A percentile compares a stretch with the other conserved stretches of the same genome.
Evolutionary conservation across 2,329 filamentous ascomycete genomes (phyloP).

Genomic region (Diatrype stigma): DNA sequence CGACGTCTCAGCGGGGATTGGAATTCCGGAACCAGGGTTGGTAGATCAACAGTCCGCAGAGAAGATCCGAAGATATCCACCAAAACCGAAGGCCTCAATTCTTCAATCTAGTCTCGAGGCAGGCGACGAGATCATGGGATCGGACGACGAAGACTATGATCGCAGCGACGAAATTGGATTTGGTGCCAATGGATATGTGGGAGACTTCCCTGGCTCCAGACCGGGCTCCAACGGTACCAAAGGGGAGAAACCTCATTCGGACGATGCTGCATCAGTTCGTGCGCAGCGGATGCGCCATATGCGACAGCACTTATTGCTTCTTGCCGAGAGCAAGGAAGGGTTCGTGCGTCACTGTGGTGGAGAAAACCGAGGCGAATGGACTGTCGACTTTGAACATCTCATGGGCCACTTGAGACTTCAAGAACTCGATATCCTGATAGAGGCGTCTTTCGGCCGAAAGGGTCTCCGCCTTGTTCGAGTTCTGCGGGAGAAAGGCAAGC

Average conservation of each 20-base stretch:
- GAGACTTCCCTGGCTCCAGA: slow-evolving; percentile 4
- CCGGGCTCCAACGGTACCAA: slow-evolving; percentile 21
- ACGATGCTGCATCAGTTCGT: slow-evolving; percentile 37
- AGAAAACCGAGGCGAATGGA: slow-evolving; percentile 69
- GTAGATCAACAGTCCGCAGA: slow-evolving; percentile 43
- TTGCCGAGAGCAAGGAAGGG: slow-evolving; percentile 63
- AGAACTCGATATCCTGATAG: slow-evolving; percentile 79
- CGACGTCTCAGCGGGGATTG: slow-evolving; percentile 54
- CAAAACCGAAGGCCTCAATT: slow-evolving; percentile 20
- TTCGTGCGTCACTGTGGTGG: slow-evolving; percentile 67
- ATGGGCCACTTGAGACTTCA: slow-evolving; percentile 66
- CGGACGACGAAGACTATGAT: slow-evolving; percentile 33
- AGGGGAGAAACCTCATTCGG: slow-evolving; percentile 37
- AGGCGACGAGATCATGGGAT: slow-evolving; percentile 24
- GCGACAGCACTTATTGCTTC: slow-evolving; percentile 68
- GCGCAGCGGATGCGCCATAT: slow-evolving; percentile 54
- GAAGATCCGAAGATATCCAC: slow-evolving; percentile 39
- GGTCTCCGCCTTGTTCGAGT: slow-evolving; percentile 83
- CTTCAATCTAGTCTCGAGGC: slow-evolving; percentile 20
- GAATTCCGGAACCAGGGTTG: slow-evolving; percentile 41
- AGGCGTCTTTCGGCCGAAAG: slow-evolving; percentile 69
- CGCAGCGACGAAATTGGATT: slow-evolving; percentile 23
- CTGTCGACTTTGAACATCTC: slow-evolving; percentile 74
- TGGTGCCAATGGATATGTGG: slow-evolving; percentile 24
- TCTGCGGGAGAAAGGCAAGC: slow-evolving; percentile 78